Base-by-base conservation (phyloP, 2,329 filamentous ascomycete genomes). In the Gaeumannomyces sp. region DNA sequence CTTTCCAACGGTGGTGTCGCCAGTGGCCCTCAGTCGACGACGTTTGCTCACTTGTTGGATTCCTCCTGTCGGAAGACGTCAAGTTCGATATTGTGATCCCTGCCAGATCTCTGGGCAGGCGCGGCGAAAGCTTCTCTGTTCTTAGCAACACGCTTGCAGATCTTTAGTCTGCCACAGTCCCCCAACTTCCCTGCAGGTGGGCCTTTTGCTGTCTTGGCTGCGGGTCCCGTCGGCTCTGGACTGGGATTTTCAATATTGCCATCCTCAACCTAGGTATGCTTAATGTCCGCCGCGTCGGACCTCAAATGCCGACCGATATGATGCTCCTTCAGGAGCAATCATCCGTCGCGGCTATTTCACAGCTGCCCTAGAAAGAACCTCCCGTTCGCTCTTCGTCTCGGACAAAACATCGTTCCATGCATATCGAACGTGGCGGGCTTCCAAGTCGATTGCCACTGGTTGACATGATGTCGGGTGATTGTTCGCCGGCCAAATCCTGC, bases 61-160 rank as follows among this genome's bases (percentile, higher is more conserved):
- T 50, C 22, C 38, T 5, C 16, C 1, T 50, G 16, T 50, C 45
- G 22, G 2, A 25, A 25, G 45, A 10, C 19, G 45, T 25, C 19
- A 50, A 19, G 35, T 7, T 53, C 8, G 22, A 19, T 50, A n/a
- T 45, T 53, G 33, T 22, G 6, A 7, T 25, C 45, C 45, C 45
- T 19, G 45, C 45, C 22, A 8, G 45, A 53, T 53, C 45, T 53
- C 45, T 53, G 45, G 45, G n/a, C 45, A 11, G 45, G 56, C 53
- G 58, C 29, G 53, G 53, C 62, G 31, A 63, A 63, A 63, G 62
- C 62, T 63, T 63, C 28, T 59, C 22, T 33, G 10, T n/a, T 59
- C 62, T 63, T 58, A 27, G 53, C 45, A 53, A 22, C 45, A 25
- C n/a, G 7, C 45, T 53, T 22, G 45, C 45, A 28, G 1, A 19